These are phyloP conservation scores for Nannizziopsis barbatae DNA, from an alignment of 2,329 filamentous ascomycete genomes.

Conservation along the genomic window DNA sequence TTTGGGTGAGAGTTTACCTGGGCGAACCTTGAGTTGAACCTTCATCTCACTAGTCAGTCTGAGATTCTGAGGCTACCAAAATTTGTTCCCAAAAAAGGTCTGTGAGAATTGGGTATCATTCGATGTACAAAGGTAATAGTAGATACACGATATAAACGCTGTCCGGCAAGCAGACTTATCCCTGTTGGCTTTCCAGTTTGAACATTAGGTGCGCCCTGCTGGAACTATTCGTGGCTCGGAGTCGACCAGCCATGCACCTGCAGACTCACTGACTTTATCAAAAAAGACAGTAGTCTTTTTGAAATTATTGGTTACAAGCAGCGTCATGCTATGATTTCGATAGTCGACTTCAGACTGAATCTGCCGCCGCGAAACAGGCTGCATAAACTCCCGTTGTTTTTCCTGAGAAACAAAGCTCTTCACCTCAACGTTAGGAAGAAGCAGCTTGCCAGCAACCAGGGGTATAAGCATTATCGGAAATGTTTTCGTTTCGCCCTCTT, in stretches of 20 bases:
- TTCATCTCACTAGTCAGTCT: too few species aligned
- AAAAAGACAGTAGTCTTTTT: slow-evolving; percentile 61
- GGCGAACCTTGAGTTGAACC: too few species aligned
- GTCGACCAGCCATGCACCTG: slow-evolving; percentile 54
- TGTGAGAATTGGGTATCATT: slow-evolving; percentile 1
- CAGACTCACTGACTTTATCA: slow-evolving; percentile 36
- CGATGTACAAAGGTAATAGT: background rate
- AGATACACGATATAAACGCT: background rate
- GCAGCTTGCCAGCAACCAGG: slow-evolving; percentile 62
- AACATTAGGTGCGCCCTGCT: background rate
- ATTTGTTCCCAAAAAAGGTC: too few species aligned
- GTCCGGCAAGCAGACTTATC: too few species aligned
- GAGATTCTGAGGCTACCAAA: too few species aligned
- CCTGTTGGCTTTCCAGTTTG: too few species aligned
- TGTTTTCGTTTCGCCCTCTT: slow-evolving; percentile 36
- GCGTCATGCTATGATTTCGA: slow-evolving; percentile 62
- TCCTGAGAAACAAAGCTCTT: slow-evolving; percentile 45
- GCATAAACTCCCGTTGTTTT: slow-evolving; percentile 16
- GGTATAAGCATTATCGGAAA: slow-evolving; percentile 71
- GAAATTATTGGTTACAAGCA: slow-evolving; percentile 62
- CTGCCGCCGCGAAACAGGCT: slow-evolving; percentile 22
- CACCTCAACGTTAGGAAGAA: slow-evolving; percentile 70
- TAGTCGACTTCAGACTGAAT: slow-evolving; percentile 67
- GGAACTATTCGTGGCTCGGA: slow-evolving; percentile 36
- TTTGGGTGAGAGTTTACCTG: too few species aligned